phyloP scores from a whole-genome alignment of 305 asterid genomes.

The Salvia sclarea region DNA sequence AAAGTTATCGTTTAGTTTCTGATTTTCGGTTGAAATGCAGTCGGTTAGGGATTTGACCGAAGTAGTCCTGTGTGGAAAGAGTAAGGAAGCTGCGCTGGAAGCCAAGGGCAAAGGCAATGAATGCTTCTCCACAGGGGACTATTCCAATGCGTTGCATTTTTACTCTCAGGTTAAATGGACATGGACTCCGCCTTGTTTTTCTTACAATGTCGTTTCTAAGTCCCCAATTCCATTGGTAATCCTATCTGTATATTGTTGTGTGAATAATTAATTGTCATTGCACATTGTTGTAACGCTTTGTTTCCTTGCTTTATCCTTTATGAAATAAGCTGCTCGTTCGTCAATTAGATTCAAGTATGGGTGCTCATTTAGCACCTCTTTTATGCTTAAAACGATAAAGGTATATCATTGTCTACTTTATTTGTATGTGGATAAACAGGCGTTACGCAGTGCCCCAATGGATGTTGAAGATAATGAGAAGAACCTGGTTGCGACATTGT shows the following conservation, averaged over 20 bases:
- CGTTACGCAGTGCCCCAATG: slow-evolving; percentile 69
- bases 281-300: not conserved
- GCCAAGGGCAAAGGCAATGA: slow-evolving; percentile 71
- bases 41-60: slow-evolving; percentile 70
- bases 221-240: not conserved
- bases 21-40: slow-evolving; percentile 40
- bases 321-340: slow-evolving; percentile 7
- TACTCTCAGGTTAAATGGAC: slow-evolving; percentile 73
- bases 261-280: not conserved
- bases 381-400: slow-evolving; percentile 11
- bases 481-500: slow-evolving; percentile 59
- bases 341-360: not conserved
- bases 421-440: slow-evolving; percentile 49
- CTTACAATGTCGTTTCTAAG: slow-evolving; percentile 1
- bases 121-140: slow-evolving; percentile 71
- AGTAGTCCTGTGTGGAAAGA: slow-evolving; percentile 67
- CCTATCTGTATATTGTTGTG: not conserved
- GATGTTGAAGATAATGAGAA: slow-evolving; percentile 56
- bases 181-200: no score
- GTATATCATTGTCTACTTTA: slow-evolving; percentile 24
- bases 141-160: slow-evolving; percentile 57
- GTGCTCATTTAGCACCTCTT: not conserved
- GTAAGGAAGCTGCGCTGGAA: slow-evolving; percentile 64
- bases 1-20: slow-evolving; percentile 6
- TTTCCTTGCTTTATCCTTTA: slow-evolving; percentile 7